Evolutionary conservation across 371 early-diverging fungal genomes (phyloP), one percentile per base, ranked within the genome.

Genomic region (Nosema muscidifuracis): DNA sequence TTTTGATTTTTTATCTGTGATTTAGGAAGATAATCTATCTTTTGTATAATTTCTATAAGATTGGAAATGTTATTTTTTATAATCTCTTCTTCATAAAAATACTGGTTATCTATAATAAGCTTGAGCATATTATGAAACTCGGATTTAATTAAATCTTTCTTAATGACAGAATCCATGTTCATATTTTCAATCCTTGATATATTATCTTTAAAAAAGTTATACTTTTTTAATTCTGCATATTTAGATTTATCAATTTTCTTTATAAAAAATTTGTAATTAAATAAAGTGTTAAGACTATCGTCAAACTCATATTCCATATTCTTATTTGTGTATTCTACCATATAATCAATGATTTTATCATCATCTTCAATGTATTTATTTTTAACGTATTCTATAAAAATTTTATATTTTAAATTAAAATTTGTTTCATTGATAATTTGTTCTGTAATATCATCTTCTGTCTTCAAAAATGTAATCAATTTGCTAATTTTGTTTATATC

Each of bases 401-500:
- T 22, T 18, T 57, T 65, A 22, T 24, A 20, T 53, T 66, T 73
- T 36, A 60, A 31, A 26, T 24, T 33, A 26, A 65, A 47, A 36
- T 60, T 60, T 24, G 31, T 34, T 50, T 73, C 73, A 18, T 47
- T 66, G 9, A 53, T 38, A 53, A 61, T 71, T 24, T 64, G 36
- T 22, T 64, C 38, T 4, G 1, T 36, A 7, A 34, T 9, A 31
- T 60, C 26, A 18, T 60, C 60, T 36, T 60, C 38, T 18, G n/a
- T 20, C 16, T 66, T 73, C 30, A 73, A 31, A 4, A 16, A 12
- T 12, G 67, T 61, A 43, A 80, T 63, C 4, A 80, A 56, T 43
- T 76, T 67, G 16, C 75, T 70, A 22, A 81, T 60, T 20, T 73
- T 71, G 28, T 60, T 36, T 9, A 81, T 76, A 13, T 78, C 60